phyloP scores from a whole-genome alignment of 257 asterid species.

The Thymus quinquecostatus region DNA sequence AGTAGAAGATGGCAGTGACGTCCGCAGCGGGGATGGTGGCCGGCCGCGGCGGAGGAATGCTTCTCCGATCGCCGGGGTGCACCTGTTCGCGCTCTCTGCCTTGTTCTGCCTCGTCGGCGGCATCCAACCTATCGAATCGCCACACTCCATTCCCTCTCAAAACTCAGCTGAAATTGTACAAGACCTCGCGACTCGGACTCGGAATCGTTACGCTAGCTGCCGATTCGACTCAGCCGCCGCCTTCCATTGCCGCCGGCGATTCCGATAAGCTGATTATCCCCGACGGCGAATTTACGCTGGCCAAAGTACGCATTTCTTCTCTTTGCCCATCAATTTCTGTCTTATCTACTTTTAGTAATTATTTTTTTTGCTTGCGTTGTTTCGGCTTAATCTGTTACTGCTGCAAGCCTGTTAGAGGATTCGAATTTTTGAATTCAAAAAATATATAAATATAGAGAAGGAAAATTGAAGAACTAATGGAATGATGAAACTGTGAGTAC shows the following conservation, averaged over 20 bases:
- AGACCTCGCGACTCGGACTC: constrained; percentile 16
- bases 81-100: constrained; percentile 38
- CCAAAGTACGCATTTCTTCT: constrained; percentile 56
- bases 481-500: background rate
- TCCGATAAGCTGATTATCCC: constrained; percentile 56
- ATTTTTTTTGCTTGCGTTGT: too few relatives aligned
- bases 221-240: constrained; percentile 76
- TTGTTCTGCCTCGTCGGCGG: constrained; percentile 19
- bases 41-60: constrained; percentile 44
- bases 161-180: constrained; percentile 8
- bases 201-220: constrained; percentile 58
- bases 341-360: background rate
- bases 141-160: constrained; percentile 34
- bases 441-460: too few relatives aligned
- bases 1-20: constrained; percentile 26
- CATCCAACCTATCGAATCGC: constrained; percentile 26
- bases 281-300: constrained; percentile 75
- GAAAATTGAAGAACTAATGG: background rate
- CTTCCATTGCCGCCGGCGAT: constrained; percentile 40
- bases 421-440: background rate
- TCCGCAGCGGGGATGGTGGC: constrained; percentile 37
- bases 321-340: background rate
- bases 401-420: too few relatives aligned
- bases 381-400: too few relatives aligned
- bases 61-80: constrained; percentile 44